These are phyloP conservation scores for Dillenia turbinata DNA, from an alignment of 164 flowering plant genomes.

Conservation along the genomic window DNA sequence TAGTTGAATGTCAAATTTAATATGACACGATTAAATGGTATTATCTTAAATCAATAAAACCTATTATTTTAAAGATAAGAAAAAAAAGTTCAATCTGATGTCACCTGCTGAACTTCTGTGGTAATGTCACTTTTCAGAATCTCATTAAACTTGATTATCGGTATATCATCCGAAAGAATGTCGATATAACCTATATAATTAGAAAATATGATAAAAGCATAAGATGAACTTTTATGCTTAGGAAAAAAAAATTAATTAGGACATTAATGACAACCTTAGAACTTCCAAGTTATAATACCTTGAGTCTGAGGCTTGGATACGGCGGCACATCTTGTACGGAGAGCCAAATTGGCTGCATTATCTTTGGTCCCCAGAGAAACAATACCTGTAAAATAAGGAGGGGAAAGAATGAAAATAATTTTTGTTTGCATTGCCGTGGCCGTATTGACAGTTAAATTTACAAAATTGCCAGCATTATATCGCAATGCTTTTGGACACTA, in stretches of 20 bases:
- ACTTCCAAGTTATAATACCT: conserved; percentile 10
- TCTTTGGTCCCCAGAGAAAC: conserved; percentile 4
- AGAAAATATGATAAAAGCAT: background rate
- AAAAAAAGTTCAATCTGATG: background rate
- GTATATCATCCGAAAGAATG: conserved; percentile 20
- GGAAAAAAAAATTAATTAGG: too few species aligned
- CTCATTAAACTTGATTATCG: conserved; percentile 30
- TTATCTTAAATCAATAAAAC: conserved; percentile 15
- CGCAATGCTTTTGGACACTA: too few species aligned
- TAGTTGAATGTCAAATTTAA: too few species aligned
- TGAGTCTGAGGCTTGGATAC: conserved; percentile 27
- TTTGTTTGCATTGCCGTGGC: too few species aligned
- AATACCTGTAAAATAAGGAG: conserved; percentile 8
- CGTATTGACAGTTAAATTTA: too few species aligned
- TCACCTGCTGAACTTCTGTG: conserved; percentile 20
- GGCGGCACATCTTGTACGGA: conserved; percentile 20
- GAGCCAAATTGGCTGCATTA: conserved; percentile 2
- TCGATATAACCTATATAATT: conserved; percentile 12
- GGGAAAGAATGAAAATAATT: too few species aligned
- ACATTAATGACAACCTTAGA: too few species aligned
- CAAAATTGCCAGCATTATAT: too few species aligned
- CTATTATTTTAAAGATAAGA: too few species aligned
- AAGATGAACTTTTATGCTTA: too few species aligned
- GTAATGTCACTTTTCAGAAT: conserved; percentile 27
- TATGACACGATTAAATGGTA: background rate